Base-by-base conservation (phyloP, 805 yeast genomes). In the Sungouiella blattae region DNA sequence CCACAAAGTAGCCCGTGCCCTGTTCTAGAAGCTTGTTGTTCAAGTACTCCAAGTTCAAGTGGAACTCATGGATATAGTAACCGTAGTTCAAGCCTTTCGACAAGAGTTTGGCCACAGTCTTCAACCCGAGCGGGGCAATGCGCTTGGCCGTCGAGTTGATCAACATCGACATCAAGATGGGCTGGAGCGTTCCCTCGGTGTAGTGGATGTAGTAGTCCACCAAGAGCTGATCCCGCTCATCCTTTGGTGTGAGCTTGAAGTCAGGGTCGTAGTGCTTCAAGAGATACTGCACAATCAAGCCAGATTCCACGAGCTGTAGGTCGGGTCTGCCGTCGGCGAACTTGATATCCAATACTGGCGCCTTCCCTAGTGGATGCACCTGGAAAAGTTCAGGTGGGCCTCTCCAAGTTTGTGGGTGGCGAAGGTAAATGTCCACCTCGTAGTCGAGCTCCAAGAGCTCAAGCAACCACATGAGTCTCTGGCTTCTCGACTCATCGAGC, bases 141-240 rank as follows among this genome's bases (percentile, higher is more conserved):
- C 57, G 45, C 39, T 64, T 70, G 5, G 71, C 73, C 17, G 58
- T 58, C 3, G 65, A 53, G 61, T 64, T 54, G 61, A 67, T 56
- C 38, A 65, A 49, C 33, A 62, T 47, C 4, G 62, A 42, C 21
- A 66, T 61, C 35, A 74, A 52, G 6, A 65, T 57, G 4, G 77
- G 76, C 52, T 75, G 79, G 12, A 83, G 52, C 15, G 84, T 69
- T 1, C 79, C 84, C 55, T 83, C 91, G n/a, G 73, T 53, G 46
- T 72, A 77, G 49, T 76, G 77, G 28, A 76, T 55, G 43, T 60
- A 78, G 51, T 73, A 80, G 39, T 72, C 73, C 23, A 76, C 69
- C 26, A 57, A 39, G 13, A 69, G 68, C 30, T 58, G 56, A 14
- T 70, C 76, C 5, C 64, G 63, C 6, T 55, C 67, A 29, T 57